phyloP scores from a whole-genome alignment of 345 rosid genomes.

The Rhizophora apiculata region DNA sequence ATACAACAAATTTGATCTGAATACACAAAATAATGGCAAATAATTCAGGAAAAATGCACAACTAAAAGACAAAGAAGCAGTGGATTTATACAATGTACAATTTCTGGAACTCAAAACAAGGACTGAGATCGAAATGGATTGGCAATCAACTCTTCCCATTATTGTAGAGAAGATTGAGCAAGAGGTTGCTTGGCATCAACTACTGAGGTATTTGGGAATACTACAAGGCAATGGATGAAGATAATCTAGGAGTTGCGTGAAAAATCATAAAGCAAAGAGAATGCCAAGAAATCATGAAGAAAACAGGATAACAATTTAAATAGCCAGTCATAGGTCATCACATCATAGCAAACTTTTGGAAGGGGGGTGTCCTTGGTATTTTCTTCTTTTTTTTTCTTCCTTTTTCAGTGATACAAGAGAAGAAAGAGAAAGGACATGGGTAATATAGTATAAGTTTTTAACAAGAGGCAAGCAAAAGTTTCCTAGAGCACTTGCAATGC shows the following conservation, averaged over 20 bases:
- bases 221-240: neutral
- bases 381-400: no score
- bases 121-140: neutral
- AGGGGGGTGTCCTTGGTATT: neutral
- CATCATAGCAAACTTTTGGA: neutral
- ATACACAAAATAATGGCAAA: neutral
- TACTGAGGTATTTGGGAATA: neutral
- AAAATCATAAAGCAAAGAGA: neutral
- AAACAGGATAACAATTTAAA: neutral
- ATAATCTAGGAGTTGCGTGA: neutral
- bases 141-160: neutral
- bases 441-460: no score
- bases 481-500: neutral
- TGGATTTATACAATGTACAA: slow-evolving; percentile 1
- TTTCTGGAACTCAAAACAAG: neutral
- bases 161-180: neutral
- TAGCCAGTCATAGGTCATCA: neutral
- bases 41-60: neutral
- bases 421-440: no score
- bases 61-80: neutral
- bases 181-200: neutral
- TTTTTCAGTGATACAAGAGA: no score
- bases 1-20: neutral
- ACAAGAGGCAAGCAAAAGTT: no score
- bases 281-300: neutral